Conservation (phyloP, 345 rosid species). For the Hibiscus mutabilis region DNA sequence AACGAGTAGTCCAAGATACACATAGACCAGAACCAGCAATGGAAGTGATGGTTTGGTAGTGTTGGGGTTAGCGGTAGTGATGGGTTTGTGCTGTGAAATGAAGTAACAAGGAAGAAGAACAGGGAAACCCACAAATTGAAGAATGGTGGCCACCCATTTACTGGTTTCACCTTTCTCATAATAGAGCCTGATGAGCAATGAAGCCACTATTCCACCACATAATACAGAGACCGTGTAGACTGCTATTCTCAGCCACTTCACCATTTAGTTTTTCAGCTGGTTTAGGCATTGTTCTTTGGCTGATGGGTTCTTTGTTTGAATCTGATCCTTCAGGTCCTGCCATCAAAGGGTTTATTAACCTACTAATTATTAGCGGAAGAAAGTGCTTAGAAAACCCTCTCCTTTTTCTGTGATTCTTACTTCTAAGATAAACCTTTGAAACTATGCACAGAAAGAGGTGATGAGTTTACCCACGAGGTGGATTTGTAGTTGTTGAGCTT, state of each 20-base stretch:
- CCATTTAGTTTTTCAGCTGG: background rate
- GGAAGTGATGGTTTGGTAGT: too few relatives aligned
- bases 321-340: background rate
- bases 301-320: background rate
- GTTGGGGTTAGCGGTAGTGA: background rate
- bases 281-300: background rate
- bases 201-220: constrained; percentile 33
- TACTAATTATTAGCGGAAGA: background rate
- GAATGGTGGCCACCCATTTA: constrained; percentile 41
- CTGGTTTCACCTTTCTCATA: constrained; percentile 40
- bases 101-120: constrained; percentile 40
- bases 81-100: constrained; percentile 14
- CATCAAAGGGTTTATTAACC: background rate
- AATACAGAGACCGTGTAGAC: constrained; percentile 32
- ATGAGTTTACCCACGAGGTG: background rate
- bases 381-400: background rate
- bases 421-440: too few relatives aligned
- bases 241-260: background rate
- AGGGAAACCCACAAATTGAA: constrained; percentile 44
- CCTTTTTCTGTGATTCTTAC: too few relatives aligned
- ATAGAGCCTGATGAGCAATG: constrained; percentile 38
- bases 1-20: constrained; percentile 26
- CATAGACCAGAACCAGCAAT: constrained; percentile 25
- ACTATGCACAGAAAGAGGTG: background rate
- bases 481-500: constrained; percentile 1